Percentiles rank a stretch among this genome's conserved stretches.
These are phyloP conservation scores for Claviceps monticola DNA, from an alignment of 2,329 filamentous ascomycete genomes.

Conservation along the genomic window DNA sequence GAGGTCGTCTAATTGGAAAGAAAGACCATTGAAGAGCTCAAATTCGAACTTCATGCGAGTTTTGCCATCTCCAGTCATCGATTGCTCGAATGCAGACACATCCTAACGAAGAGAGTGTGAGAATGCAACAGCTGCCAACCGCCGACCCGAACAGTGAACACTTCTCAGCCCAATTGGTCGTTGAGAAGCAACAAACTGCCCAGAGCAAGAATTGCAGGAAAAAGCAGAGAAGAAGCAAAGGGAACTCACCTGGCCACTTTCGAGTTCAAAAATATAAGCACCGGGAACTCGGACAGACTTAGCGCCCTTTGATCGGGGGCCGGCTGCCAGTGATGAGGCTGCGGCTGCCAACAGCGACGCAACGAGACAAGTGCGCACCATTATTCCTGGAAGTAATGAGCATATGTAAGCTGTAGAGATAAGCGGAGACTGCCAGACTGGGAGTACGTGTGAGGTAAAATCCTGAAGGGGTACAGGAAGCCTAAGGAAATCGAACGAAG, in stretches of 20 bases:
- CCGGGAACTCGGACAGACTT: conserved; percentile 8
- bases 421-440: not conserved
- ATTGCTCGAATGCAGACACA: conserved; percentile 9
- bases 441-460: not conserved
- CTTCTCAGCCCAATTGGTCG: not conserved
- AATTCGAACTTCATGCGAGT: conserved; percentile 35
- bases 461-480: not conserved
- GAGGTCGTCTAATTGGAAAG: conserved; percentile 35
- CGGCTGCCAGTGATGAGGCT: conserved; percentile 5
- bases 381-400: not conserved
- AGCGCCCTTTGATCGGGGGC: not conserved
- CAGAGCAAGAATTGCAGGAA: too few species aligned
- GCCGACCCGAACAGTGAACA: not conserved
- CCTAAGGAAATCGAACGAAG: too few species aligned
- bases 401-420: not conserved
- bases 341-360: conserved; percentile 8
- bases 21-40: conserved; percentile 39
- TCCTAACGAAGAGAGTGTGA: conserved; percentile 3
- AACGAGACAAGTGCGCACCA: conserved; percentile 9
- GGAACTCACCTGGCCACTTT: conserved; percentile 8
- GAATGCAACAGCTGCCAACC: not conserved
- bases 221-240: not conserved
- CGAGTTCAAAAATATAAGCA: conserved; percentile 12
- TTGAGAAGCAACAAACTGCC: not conserved
- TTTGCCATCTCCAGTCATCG: conserved; percentile 19